phyloP scores from a whole-genome alignment of 2,329 filamentous ascomycete genomes.

The Cytospora piceae region DNA sequence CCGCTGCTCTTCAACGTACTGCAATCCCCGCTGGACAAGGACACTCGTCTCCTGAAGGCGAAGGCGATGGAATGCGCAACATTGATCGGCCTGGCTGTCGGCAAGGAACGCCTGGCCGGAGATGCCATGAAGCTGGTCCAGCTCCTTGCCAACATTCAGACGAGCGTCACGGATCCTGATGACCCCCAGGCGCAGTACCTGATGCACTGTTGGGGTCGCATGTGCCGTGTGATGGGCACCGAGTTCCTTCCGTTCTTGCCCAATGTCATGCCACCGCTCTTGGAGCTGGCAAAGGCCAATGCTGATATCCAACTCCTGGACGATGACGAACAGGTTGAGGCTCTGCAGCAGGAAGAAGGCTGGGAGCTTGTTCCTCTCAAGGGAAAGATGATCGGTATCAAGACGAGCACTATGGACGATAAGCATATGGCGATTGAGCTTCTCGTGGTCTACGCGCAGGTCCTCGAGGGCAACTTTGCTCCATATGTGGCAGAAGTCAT shows the following conservation, averaged over 20 bases:
- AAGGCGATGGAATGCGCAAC: conserved; percentile 99
- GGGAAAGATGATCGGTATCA: conserved; percentile 97
- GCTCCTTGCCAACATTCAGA: conserved; percentile 84
- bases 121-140: conserved; percentile 89
- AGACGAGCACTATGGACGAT: conserved; percentile 94
- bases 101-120: conserved; percentile 85
- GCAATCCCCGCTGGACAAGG: conserved; percentile 87
- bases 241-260: conserved; percentile 93
- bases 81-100: conserved; percentile 91
- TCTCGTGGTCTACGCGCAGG: conserved; percentile 94
- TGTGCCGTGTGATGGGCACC: conserved; percentile 89
- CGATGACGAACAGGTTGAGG: conserved; percentile 90
- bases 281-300: conserved; percentile 90
- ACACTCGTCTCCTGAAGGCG: conserved; percentile 85
- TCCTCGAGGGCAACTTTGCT: conserved; percentile 89
- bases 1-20: conserved; percentile 89
- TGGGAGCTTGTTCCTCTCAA: conserved; percentile 98
- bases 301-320: conserved; percentile 96
- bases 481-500: conserved; percentile 91
- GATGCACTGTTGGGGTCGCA: conserved; percentile 98
- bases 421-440: conserved; percentile 99
- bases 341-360: conserved; percentile 91
- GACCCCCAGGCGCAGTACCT: conserved; percentile 97
- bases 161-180: conserved; percentile 83
- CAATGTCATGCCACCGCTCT: conserved; percentile 90